phyloP scores from a whole-genome alignment of 768 basidiomycete species.

The Mycena epipterygia region DNA sequence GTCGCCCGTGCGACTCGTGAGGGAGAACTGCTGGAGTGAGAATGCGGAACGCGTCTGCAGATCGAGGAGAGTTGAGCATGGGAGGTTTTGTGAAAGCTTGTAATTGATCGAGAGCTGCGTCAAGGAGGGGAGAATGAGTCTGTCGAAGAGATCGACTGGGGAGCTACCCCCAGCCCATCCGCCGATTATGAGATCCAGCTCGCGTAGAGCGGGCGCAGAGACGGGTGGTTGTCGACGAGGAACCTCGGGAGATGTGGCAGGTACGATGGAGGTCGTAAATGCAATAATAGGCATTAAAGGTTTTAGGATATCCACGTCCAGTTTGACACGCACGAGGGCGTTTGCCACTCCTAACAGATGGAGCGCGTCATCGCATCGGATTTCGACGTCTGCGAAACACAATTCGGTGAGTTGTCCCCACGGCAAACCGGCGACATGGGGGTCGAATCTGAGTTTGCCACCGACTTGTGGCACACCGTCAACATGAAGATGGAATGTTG shows the following conservation, averaged over 20 bases:
- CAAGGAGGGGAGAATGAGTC: slow-evolving; percentile 2
- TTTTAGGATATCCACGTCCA: too few relatives aligned
- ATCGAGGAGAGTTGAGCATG: neutral
- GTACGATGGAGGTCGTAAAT: too few relatives aligned
- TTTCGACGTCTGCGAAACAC: neutral
- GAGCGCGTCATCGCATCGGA: neutral
- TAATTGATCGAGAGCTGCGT: neutral
- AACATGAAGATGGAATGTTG: too few relatives aligned
- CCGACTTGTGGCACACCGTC: too few relatives aligned
- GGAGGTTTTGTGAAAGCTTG: neutral
- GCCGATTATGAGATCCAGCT: too few relatives aligned
- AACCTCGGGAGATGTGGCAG: too few relatives aligned
- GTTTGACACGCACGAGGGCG: neutral
- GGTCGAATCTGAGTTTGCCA: neutral
- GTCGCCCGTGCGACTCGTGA: neutral
- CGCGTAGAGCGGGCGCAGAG: too few relatives aligned
- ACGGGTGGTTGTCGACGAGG: too few relatives aligned
- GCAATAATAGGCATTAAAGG: too few relatives aligned
- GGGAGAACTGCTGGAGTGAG: neutral
- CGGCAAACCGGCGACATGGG: neutral
- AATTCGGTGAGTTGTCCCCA: neutral
- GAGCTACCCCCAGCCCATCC: neutral
- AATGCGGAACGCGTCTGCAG: neutral
- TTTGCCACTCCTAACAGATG: neutral
- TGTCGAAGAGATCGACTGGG: neutral